These are phyloP conservation scores for Mucor circinelloides DNA, from an alignment of 371 early-diverging fungal genomes.

Conservation along the genomic window DNA sequence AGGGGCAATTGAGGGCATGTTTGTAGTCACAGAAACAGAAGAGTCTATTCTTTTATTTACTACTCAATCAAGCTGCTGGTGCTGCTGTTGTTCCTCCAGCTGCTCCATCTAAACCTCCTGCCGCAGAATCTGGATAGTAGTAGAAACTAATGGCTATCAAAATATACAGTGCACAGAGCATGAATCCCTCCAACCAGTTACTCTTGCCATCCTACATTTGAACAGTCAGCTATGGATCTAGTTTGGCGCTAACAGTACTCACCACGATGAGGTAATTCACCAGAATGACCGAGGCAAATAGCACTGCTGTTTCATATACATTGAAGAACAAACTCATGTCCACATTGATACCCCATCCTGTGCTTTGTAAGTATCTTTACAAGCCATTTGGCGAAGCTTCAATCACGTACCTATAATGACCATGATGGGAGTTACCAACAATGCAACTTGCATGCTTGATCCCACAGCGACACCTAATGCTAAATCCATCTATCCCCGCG, in stretches of 20 bases:
- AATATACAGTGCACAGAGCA: constrained; percentile 71
- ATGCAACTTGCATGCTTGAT: constrained; percentile 86
- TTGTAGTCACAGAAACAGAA: background rate
- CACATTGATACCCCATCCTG: constrained; percentile 80
- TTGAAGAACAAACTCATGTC: constrained; percentile 80
- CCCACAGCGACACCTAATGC: constrained; percentile 86
- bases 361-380: too few species aligned
- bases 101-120: constrained; percentile 7
- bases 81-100: background rate
- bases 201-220: constrained; percentile 62
- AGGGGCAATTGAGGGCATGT: background rate
- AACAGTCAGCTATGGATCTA: constrained; percentile 6
- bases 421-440: constrained; percentile 84
- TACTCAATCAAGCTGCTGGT: too few species aligned
- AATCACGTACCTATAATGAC: constrained; percentile 55
- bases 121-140: constrained; percentile 56
- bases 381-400: too few species aligned
- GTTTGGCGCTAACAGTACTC: constrained; percentile 8
- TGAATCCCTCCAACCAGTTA: constrained; percentile 82
- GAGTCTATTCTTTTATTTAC: too few species aligned
- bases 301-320: constrained; percentile 77
- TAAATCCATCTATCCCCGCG: constrained; percentile 69
- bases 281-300: constrained; percentile 82
- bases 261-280: constrained; percentile 76
- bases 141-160: constrained; percentile 79